A percentile compares a stretch with the other conserved stretches of the same genome.
Evolutionary conservation across 208 protist genomes (phyloP).

Genomic region (Spironucleus salmonicida): DNA sequence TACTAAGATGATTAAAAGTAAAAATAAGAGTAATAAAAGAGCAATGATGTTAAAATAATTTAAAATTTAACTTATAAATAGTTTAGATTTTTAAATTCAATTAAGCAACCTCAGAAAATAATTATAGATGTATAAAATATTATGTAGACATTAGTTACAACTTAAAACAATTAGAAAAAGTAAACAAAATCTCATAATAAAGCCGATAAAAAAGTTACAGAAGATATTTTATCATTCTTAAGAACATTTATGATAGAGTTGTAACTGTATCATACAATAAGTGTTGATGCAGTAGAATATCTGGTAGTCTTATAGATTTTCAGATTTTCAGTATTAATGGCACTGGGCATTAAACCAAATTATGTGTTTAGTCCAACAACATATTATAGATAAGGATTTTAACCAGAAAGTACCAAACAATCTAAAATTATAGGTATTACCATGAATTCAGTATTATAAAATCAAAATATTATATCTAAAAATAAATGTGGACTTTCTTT

Average conservation of each 20-base stretch:
- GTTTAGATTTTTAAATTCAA: not conserved
- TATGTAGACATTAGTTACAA: not conserved
- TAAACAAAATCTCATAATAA: not conserved
- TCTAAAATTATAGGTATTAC: not conserved
- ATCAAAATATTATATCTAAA: not conserved
- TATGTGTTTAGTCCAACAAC: not conserved
- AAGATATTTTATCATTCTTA: not conserved
- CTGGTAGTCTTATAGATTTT: not conserved
- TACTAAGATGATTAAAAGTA: not conserved
- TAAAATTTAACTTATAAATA: not conserved
- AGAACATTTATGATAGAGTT: not conserved
- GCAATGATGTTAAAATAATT: not conserved
- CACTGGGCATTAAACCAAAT: not conserved
- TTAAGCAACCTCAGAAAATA: not conserved
- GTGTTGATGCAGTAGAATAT: not conserved
- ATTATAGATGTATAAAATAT: not conserved
- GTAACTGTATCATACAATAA: not conserved
- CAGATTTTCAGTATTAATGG: not conserved
- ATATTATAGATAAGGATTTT: not conserved
- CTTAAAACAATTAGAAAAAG: not conserved
- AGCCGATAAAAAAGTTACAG: too few relatives aligned
- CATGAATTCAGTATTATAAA: not conserved
- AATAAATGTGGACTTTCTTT: not conserved
- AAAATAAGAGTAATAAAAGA: not conserved
- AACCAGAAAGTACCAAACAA: not conserved